Evolutionary conservation across 306 rosid species (phyloP).

Genomic region (Crataegus laevigata): DNA sequence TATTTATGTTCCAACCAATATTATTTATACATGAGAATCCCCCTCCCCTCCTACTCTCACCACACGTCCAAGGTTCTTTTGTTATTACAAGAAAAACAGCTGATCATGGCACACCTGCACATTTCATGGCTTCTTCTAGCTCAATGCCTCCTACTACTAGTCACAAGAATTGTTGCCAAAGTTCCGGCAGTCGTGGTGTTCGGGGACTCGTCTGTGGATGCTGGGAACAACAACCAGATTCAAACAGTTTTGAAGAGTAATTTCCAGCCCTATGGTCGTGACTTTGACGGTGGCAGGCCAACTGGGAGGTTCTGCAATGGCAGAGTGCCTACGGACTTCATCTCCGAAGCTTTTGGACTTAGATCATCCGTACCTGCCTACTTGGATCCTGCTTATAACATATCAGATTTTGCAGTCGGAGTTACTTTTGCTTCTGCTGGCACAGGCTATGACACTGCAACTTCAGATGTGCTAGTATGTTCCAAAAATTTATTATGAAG

Average conservation of each 20-base stretch:
- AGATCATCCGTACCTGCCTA: slow-evolving; percentile 61
- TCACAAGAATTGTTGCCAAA: slow-evolving; percentile 16
- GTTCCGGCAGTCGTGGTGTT: slow-evolving; percentile 70
- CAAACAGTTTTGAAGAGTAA: slow-evolving; percentile 82
- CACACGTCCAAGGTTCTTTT: neutral
- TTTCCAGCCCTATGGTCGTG: slow-evolving; percentile 87
- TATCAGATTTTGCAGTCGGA: slow-evolving; percentile 70
- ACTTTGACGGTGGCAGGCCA: slow-evolving; percentile 55
- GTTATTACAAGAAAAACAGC: neutral
- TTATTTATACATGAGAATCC: slow-evolving; percentile 24
- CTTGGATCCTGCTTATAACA: slow-evolving; percentile 67
- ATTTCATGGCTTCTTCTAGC: slow-evolving; percentile 19
- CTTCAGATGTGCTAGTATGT: slow-evolving; percentile 78
- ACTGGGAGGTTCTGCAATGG: slow-evolving; percentile 92
- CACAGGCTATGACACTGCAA: slow-evolving; percentile 83
- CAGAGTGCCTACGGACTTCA: slow-evolving; percentile 64
- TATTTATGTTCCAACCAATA: slow-evolving; percentile 2
- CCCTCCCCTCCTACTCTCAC: neutral
- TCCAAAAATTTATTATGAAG: neutral
- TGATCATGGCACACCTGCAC: slow-evolving; percentile 4
- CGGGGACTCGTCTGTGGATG: slow-evolving; percentile 88
- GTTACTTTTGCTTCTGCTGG: slow-evolving; percentile 93
- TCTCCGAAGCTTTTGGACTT: slow-evolving; percentile 58
- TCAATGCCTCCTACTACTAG: slow-evolving; percentile 9
- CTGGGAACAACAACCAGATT: slow-evolving; percentile 87